phyloP scores from a whole-genome alignment of 2,329 filamentous ascomycete species.

The Penicillium sp. region DNA sequence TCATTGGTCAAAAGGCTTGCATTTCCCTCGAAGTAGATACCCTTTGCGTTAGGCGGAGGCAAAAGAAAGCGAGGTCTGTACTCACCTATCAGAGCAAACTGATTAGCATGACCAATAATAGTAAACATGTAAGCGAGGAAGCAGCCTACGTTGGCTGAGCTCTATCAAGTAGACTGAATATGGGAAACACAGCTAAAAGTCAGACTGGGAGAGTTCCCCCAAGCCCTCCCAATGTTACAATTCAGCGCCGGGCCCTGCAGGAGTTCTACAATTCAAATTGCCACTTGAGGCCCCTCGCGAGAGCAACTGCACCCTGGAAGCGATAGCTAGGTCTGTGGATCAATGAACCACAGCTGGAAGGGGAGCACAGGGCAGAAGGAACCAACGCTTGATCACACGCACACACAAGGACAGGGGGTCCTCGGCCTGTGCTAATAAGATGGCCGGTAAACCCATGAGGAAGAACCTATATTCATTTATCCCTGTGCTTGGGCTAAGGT shows the following conservation, averaged over 20 bases:
- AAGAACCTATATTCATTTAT: neutral
- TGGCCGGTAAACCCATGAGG: neutral
- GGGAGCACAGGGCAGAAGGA: neutral
- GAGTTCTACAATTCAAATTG: neutral
- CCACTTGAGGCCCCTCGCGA: neutral
- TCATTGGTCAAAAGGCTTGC: neutral
- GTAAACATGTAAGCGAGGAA: too few relatives aligned
- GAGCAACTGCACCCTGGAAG: neutral
- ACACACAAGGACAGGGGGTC: neutral
- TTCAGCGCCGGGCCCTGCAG: too few relatives aligned
- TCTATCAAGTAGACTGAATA: too few relatives aligned
- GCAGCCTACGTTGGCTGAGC: too few relatives aligned
- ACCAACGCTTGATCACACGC: neutral
- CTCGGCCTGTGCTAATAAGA: neutral
- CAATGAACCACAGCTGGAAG: neutral
- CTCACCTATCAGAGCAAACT: too few relatives aligned
- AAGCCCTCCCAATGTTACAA: too few relatives aligned
- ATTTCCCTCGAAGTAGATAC: neutral
- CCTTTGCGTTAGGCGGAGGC: neutral
- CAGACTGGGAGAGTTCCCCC: too few relatives aligned
- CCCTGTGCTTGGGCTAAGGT: neutral
- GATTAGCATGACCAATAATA: too few relatives aligned
- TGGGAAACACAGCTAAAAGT: too few relatives aligned
- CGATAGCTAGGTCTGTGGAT: neutral
- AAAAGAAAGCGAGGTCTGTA: neutral